These are phyloP conservation scores for Penicillium arizonense DNA, from an alignment of 495 filamentous ascomycete species.

Conservation along the genomic window DNA sequence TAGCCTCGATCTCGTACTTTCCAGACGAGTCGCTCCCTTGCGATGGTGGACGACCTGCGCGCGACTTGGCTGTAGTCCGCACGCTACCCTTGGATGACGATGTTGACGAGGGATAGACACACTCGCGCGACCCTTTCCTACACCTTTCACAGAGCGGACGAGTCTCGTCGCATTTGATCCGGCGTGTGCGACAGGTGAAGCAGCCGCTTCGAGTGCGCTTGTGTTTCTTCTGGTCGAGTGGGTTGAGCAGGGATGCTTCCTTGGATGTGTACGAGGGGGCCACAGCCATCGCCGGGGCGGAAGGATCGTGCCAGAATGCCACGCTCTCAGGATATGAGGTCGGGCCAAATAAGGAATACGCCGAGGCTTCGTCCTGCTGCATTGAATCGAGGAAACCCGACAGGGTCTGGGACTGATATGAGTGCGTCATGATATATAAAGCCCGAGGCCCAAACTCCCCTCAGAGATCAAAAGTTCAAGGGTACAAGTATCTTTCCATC, in stretches of 20 bases:
- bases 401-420: conserved; percentile 35
- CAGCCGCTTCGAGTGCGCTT: conserved; percentile 91
- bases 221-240: conserved; percentile 81
- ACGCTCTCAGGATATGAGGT: conserved; percentile 42
- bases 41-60: conserved; percentile 41
- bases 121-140: conserved; percentile 80
- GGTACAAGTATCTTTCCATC: too few relatives aligned
- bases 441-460: background rate
- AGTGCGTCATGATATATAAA: conserved; percentile 30
- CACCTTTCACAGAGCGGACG: conserved; percentile 88
- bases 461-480: background rate
- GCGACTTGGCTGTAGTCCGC: conserved; percentile 43
- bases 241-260: conserved; percentile 31
- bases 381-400: conserved; percentile 31
- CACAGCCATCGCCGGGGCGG: conserved; percentile 22
- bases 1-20: conserved; percentile 42
- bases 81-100: conserved; percentile 34
- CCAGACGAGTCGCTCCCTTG: conserved; percentile 51
- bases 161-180: conserved; percentile 91
- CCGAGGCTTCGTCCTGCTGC: conserved; percentile 29
- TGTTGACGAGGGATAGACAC: conserved; percentile 69
- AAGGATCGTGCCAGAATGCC: conserved; percentile 43
- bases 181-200: conserved; percentile 84
- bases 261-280: conserved; percentile 29
- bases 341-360: conserved; percentile 37